Conservation (phyloP, 176 grass and related monocot genomes). For the Poa pratensis region DNA sequence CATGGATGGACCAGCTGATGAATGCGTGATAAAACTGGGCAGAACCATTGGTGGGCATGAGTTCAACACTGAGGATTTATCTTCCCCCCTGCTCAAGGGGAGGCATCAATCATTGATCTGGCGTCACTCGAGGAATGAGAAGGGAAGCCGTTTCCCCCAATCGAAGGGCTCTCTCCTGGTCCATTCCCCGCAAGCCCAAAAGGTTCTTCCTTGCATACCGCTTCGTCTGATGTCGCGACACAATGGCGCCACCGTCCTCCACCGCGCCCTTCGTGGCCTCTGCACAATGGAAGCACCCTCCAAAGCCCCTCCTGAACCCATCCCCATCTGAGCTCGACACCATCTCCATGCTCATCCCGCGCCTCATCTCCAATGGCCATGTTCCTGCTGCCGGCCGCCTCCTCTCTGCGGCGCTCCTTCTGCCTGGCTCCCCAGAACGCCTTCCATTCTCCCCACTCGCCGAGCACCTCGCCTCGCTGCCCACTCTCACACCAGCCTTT, state of each 20-base stretch:
- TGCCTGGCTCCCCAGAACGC: slow-evolving; percentile 42
- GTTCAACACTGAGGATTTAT: not conserved
- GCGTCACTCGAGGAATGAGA: not conserved
- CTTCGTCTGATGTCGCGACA: not conserved
- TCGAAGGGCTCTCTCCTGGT: not conserved
- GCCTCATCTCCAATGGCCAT: slow-evolving; percentile 38
- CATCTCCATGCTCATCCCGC: slow-evolving; percentile 49
- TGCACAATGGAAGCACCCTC: slow-evolving; percentile 9
- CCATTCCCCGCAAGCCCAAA: not conserved
- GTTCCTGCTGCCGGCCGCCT: slow-evolving; percentile 55
- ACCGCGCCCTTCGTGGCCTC: not conserved
- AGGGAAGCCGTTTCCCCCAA: not conserved
- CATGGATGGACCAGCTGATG: slow-evolving; percentile 64
- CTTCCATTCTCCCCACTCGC: slow-evolving; percentile 45
- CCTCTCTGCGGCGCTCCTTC: slow-evolving; percentile 50
- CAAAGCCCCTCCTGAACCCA: slow-evolving; percentile 21
- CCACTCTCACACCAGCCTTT: slow-evolving; percentile 48
- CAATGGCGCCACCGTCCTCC: not conserved
- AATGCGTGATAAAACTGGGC: slow-evolving; percentile 63
- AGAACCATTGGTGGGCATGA: slow-evolving; percentile 62
- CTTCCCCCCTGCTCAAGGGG: not conserved
- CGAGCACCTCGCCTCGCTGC: slow-evolving; percentile 55
- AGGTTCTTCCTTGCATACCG: slow-evolving; percentile 19
- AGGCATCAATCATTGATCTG: not conserved
- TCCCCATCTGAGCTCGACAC: slow-evolving; percentile 42